Evolutionary conservation across 2,329 filamentous ascomycete species (phyloP).

Genomic region (Pyrenophora tritici-repentis): DNA sequence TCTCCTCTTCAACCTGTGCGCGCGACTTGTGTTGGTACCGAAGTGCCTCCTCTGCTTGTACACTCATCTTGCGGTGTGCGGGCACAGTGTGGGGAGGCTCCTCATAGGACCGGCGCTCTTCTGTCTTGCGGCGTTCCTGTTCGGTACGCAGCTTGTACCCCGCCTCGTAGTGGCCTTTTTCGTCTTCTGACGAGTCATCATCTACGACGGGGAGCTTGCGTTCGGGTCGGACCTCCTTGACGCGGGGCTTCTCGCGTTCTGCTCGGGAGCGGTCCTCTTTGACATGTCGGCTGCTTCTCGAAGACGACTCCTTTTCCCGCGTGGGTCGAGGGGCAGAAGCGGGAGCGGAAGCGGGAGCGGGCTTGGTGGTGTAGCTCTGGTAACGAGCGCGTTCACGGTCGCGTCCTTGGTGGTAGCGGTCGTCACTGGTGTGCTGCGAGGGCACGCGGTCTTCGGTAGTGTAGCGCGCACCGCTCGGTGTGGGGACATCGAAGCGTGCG

Average conservation of each 20-base stretch:
- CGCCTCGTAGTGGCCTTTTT: conserved; percentile 40
- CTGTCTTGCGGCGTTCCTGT: conserved; percentile 34
- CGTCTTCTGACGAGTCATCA: conserved; percentile 42
- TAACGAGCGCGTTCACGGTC: conserved; percentile 44
- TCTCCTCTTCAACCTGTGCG: conserved; percentile 30
- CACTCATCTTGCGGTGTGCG: conserved; percentile 34
- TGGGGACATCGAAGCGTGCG: conserved; percentile 41
- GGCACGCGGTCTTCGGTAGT: conserved; percentile 42
- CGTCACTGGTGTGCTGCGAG: conserved; percentile 33
- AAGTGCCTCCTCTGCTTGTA: conserved; percentile 32
- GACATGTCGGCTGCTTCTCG: conserved; percentile 28
- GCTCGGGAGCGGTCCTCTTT: conserved; percentile 47
- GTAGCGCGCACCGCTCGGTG: conserved; percentile 38
- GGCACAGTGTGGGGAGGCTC: conserved; percentile 26
- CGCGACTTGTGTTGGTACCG: conserved; percentile 37
- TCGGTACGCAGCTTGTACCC: conserved; percentile 36
- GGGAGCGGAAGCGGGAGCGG: conserved; percentile 14
- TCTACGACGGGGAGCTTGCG: conserved; percentile 43
- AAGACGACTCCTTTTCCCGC: conserved; percentile 37
- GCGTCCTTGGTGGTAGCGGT: conserved; percentile 40
- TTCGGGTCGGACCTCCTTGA: conserved; percentile 49
- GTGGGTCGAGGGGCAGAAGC: conserved; percentile 29
- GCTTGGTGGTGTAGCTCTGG: conserved; percentile 42
- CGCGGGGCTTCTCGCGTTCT: conserved; percentile 47
- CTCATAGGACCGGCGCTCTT: conserved; percentile 39